Evolutionary conservation across 495 filamentous ascomycete species (phyloP).

Genomic region (Sphaerosporella brunnea): DNA sequence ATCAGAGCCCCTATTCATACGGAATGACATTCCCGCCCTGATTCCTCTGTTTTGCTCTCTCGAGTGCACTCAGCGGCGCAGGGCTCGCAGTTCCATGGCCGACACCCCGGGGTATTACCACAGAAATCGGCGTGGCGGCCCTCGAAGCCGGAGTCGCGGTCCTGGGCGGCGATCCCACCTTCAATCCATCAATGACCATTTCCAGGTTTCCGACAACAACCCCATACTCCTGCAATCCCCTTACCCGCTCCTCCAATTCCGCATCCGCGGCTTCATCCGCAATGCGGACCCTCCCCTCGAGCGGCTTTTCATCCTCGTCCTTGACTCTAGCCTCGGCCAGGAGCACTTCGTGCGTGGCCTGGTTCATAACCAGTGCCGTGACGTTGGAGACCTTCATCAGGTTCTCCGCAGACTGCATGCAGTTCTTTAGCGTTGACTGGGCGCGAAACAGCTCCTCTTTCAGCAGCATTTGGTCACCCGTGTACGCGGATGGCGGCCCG

Average conservation of each 20-base stretch:
- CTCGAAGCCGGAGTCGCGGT: not conserved
- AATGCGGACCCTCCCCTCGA: slow-evolving; percentile 14
- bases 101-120: too few species aligned
- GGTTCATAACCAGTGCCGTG: slow-evolving; percentile 14
- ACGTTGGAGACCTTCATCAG: slow-evolving; percentile 26
- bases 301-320: slow-evolving; percentile 9
- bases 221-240: slow-evolving; percentile 17
- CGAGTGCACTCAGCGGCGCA: not conserved
- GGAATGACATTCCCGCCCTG: slow-evolving; percentile 1
- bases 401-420: slow-evolving; percentile 14
- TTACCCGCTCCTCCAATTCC: slow-evolving; percentile 24
- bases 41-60: slow-evolving; percentile 4
- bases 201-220: slow-evolving; percentile 9
- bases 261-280: slow-evolving; percentile 18
- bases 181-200: slow-evolving; percentile 10
- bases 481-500: slow-evolving; percentile 4
- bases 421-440: slow-evolving; percentile 12
- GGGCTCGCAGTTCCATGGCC: not conserved
- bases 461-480: not conserved
- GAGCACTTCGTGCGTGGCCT: slow-evolving; percentile 15
- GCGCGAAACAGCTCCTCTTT: slow-evolving; percentile 20
- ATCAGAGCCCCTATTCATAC: not conserved
- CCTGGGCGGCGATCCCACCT: not conserved
- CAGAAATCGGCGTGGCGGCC: not conserved
- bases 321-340: slow-evolving; percentile 22